A percentile compares a stretch with the other conserved stretches of the same genome.
These are phyloP conservation scores for Pseudogymnoascus sp. DNA, from an alignment of 2,329 filamentous ascomycete species.

Conservation along the genomic window DNA sequence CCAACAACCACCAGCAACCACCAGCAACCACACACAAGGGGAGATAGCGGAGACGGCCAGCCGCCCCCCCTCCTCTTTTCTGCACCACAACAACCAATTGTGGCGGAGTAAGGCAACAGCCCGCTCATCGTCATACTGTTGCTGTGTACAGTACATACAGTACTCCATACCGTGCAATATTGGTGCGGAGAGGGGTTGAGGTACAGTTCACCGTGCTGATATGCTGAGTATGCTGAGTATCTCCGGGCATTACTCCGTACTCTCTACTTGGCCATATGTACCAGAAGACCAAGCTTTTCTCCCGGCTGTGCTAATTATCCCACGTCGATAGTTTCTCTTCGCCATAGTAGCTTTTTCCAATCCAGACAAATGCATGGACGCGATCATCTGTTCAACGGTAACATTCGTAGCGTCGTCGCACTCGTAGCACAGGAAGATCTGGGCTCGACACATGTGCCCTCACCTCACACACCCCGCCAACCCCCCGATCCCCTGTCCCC, in stretches of 20 bases:
- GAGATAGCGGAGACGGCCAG: neutral
- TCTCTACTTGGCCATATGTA: neutral
- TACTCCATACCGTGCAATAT: too few species aligned
- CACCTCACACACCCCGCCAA: neutral
- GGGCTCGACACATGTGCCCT: neutral
- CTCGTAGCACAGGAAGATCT: neutral
- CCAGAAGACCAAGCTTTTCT: neutral
- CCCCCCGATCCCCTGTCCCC: neutral
- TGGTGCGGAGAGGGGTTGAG: neutral
- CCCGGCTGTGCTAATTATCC: neutral
- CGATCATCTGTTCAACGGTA: neutral
- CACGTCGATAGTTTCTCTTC: neutral
- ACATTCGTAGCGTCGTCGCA: neutral
- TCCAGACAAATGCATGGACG: neutral
- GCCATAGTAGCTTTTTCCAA: neutral
- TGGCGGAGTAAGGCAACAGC: neutral
- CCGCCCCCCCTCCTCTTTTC: neutral
- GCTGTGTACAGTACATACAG: too few species aligned
- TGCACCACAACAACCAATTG: neutral
- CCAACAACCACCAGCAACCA: too few species aligned
- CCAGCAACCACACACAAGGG: neutral
- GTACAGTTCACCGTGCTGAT: neutral
- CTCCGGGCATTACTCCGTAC: neutral
- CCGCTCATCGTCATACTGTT: neutral
- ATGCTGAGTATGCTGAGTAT: neutral